These are phyloP conservation scores for Crassisporium funariophilum DNA, from an alignment of 768 basidiomycete species.

Conservation along the genomic window DNA sequence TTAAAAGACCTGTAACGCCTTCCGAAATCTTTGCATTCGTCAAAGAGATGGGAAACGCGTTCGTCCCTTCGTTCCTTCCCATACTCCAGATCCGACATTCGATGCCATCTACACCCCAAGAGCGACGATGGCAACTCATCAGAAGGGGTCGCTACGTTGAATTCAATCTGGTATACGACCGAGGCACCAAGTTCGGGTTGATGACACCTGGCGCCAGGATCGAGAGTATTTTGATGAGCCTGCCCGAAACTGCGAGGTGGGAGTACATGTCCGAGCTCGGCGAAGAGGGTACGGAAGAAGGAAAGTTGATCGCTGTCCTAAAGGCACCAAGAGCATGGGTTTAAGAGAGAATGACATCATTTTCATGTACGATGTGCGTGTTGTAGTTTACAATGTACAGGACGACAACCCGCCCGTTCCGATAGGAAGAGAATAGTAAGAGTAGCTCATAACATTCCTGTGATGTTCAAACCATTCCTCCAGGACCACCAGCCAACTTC, in stretches of 20 bases:
- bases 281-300: constrained; percentile 65
- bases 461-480: neutral
- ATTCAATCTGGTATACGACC: constrained; percentile 86
- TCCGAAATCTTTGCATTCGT: constrained; percentile 81
- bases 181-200: constrained; percentile 87
- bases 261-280: constrained; percentile 86
- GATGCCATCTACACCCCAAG: constrained; percentile 59
- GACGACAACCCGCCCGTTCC: neutral
- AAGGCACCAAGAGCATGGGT: constrained; percentile 69
- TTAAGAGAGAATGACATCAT: constrained; percentile 9
- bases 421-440: neutral
- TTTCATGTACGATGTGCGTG: neutral
- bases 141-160: constrained; percentile 94
- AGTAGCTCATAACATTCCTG: neutral
- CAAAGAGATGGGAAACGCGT: constrained; percentile 71
- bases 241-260: constrained; percentile 88
- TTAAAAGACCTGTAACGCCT: constrained; percentile 52
- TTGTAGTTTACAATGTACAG: neutral
- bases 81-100: constrained; percentile 64
- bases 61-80: constrained; percentile 89
- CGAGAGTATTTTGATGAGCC: constrained; percentile 88
- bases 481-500: neutral
- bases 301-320: constrained; percentile 59
- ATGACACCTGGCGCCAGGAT: constrained; percentile 84
- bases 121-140: constrained; percentile 92